Evolutionary conservation across 169 alveolate species (phyloP).

Genomic region (Plasmodium inui): DNA sequence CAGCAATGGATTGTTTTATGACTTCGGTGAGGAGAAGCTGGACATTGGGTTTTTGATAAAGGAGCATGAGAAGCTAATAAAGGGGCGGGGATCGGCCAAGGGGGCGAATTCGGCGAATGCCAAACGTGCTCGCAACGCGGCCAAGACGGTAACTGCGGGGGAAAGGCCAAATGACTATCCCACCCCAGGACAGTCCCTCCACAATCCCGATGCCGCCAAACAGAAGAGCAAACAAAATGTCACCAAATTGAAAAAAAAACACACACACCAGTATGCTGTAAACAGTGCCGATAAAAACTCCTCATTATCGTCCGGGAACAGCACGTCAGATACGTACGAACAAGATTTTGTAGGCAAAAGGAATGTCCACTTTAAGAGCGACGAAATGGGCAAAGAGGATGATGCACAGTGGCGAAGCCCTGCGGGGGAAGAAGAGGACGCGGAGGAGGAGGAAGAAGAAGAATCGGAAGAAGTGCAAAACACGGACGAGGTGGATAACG

Average conservation of each 20-base stretch:
- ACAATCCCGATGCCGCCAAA: neutral
- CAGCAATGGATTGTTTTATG: slow-evolving; percentile 39
- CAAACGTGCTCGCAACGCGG: neutral
- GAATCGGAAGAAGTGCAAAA: slow-evolving; percentile 4
- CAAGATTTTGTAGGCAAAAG: neutral
- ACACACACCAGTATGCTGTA: neutral
- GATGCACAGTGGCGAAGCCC: neutral
- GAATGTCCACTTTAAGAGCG: slow-evolving; percentile 1
- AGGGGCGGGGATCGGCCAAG: neutral
- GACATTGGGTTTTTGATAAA: slow-evolving; percentile 48
- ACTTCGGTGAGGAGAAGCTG: slow-evolving; percentile 36
- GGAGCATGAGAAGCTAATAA: slow-evolving; percentile 55
- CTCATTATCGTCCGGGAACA: slow-evolving; percentile 14
- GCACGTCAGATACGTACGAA: slow-evolving; percentile 16
- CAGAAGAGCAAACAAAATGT: slow-evolving; percentile 5
- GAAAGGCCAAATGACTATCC: neutral
- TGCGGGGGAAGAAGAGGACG: neutral
- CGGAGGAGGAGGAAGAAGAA: neutral
- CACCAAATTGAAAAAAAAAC: slow-evolving; percentile 16
- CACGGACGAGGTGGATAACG: slow-evolving; percentile 12
- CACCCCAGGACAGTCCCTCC: neutral
- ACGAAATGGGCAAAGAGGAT: neutral
- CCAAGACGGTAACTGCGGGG: neutral
- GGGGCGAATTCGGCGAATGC: neutral
- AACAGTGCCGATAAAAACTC: neutral